phyloP scores from a whole-genome alignment of 805 yeast species.

The Sugiyamaella lignohabitans region DNA sequence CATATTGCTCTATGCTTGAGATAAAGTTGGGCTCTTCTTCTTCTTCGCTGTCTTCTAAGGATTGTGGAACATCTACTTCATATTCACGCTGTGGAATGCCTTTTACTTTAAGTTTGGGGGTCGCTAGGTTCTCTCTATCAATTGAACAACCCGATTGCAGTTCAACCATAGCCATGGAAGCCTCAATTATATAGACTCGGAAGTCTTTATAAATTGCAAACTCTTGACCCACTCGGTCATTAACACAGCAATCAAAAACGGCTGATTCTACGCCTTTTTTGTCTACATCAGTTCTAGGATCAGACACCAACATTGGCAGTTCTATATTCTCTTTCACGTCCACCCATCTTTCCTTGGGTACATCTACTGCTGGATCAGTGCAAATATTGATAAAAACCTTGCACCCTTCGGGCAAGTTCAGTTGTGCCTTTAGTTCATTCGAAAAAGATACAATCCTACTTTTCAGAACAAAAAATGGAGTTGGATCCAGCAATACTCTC shows the following conservation, averaged over 20 bases:
- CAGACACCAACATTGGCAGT: constrained; percentile 70
- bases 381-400: constrained; percentile 80
- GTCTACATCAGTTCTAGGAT: constrained; percentile 49
- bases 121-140: background rate
- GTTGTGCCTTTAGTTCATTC: background rate
- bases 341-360: constrained; percentile 37
- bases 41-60: background rate
- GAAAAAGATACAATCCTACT: background rate
- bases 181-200: background rate
- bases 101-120: background rate
- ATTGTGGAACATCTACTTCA: background rate
- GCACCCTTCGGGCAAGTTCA: constrained; percentile 29
- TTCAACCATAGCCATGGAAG: background rate
- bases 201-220: background rate
- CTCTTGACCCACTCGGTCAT: constrained; percentile 40
- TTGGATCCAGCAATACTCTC: constrained; percentile 38
- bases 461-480: background rate
- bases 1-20: background rate
- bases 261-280: constrained; percentile 56
- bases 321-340: constrained; percentile 54
- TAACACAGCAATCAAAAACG: constrained; percentile 76
- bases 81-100: background rate
- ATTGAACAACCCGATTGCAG: background rate
- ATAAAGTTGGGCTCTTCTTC: background rate
- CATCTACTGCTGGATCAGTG: constrained; percentile 56